Conservation (phyloP, 192 early-diverging fungal genomes). For the Funneliformis geosporum region DNA sequence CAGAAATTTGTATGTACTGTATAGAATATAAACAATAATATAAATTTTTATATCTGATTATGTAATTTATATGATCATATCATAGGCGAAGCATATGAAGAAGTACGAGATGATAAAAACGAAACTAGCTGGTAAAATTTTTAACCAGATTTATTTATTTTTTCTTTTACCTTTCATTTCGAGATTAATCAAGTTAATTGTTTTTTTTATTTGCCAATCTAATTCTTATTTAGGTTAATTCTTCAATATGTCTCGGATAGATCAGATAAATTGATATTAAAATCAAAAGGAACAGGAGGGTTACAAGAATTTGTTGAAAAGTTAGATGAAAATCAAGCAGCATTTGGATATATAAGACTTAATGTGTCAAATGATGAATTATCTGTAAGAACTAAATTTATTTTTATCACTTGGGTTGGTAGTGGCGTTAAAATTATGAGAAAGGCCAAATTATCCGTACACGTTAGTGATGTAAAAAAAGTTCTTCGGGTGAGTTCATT, state of each 20-base stretch:
- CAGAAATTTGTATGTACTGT: neutral
- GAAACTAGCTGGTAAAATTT: neutral
- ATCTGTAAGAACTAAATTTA: conserved; percentile 26
- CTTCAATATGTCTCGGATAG: conserved; percentile 13
- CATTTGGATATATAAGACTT: conserved; percentile 10
- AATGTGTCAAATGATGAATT: conserved; percentile 31
- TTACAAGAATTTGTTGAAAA: conserved; percentile 9
- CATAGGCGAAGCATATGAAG: conserved; percentile 21
- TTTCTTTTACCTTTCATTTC: neutral
- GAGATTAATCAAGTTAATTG: neutral
- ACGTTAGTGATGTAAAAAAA: conserved; percentile 23
- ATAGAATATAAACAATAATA: neutral
- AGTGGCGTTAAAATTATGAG: conserved; percentile 25
- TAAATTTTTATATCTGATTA: neutral
- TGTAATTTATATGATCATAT: neutral
- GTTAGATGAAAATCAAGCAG: neutral
- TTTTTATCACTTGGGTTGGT: conserved; percentile 23
- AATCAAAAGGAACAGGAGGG: conserved; percentile 21
- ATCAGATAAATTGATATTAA: neutral
- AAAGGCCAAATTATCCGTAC: conserved; percentile 22
- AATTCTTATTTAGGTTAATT: conserved; percentile 3
- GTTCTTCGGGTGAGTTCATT: conserved; percentile 10
- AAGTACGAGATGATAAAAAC: conserved; percentile 27
- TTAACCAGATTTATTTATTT: neutral
- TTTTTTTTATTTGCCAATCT: neutral